A percentile compares a stretch with the other conserved stretches of the same genome.
Evolutionary conservation across 352 stramenopile species (phyloP).

Genomic region (Globisporangium nodosum): DNA sequence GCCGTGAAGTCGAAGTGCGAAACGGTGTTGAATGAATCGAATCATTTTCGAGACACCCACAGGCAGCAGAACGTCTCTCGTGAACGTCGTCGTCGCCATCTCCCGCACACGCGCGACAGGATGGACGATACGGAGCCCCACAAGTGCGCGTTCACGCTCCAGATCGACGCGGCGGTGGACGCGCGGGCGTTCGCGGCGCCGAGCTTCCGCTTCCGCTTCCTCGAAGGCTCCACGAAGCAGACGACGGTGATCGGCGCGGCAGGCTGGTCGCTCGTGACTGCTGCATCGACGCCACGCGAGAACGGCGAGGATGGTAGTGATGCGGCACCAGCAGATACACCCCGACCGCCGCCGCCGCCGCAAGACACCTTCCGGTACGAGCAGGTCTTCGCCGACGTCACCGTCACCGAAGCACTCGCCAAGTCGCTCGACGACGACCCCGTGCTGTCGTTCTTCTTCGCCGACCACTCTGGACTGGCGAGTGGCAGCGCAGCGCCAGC

Average conservation of each 20-base stretch:
- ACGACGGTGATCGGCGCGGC: constrained; percentile 31
- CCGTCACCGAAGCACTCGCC: constrained; percentile 41
- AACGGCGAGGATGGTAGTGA: background rate
- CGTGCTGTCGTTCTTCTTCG: constrained; percentile 58
- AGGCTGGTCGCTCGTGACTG: constrained; percentile 24
- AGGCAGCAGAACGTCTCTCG: too few relatives aligned
- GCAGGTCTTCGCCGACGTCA: constrained; percentile 35
- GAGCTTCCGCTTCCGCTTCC: constrained; percentile 62
- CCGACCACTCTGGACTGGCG: constrained; percentile 30
- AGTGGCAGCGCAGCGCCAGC: constrained; percentile 4
- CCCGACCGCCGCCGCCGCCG: background rate
- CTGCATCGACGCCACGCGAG: background rate
- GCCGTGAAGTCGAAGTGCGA: too few relatives aligned
- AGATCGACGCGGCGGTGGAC: constrained; percentile 43
- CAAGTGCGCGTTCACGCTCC: constrained; percentile 59
- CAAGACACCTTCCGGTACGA: constrained; percentile 34
- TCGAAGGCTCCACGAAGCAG: constrained; percentile 57
- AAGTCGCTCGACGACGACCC: constrained; percentile 48
- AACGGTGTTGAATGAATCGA: too few relatives aligned
- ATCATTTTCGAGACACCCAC: too few relatives aligned
- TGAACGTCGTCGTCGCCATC: background rate
- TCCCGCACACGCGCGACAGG: background rate
- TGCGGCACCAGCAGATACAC: background rate
- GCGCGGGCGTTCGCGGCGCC: constrained; percentile 38
- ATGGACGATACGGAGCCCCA: constrained; percentile 13